phyloP scores from a whole-genome alignment of 2,329 filamentous ascomycete species.

The Tricladium varicosporioides region DNA sequence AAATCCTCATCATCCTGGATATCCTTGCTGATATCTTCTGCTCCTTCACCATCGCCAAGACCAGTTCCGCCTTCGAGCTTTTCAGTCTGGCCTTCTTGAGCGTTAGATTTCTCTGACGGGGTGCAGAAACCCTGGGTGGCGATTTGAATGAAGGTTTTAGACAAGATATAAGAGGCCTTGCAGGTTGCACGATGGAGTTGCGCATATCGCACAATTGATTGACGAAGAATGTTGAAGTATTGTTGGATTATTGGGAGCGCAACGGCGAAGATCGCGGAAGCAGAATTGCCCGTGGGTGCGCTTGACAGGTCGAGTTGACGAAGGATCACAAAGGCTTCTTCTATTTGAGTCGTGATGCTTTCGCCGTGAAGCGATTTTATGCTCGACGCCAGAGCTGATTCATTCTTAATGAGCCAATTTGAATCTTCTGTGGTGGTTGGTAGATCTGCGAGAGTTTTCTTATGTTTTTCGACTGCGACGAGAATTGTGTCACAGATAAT shows the following conservation, averaged over 20 bases:
- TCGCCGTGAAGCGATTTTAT: conserved; percentile 30
- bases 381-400: conserved; percentile 19
- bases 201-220: conserved; percentile 56
- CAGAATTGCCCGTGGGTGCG: conserved; percentile 41
- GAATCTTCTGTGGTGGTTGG: conserved; percentile 59
- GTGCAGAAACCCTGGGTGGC: conserved; percentile 87
- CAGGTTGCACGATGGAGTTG: conserved; percentile 68
- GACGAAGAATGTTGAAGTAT: conserved; percentile 62
- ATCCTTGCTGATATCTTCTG: conserved; percentile 97
- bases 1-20: conserved; percentile 92
- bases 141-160: conserved; percentile 75
- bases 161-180: conserved; percentile 72
- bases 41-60: conserved; percentile 90
- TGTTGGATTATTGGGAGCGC: conserved; percentile 71
- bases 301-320: conserved; percentile 44
- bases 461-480: conserved; percentile 73
- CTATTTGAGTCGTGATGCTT: conserved; percentile 36
- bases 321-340: conserved; percentile 44
- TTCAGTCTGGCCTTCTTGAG: conserved; percentile 66
- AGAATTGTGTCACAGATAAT: conserved; percentile 72
- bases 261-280: conserved; percentile 57
- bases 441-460: conserved; percentile 51
- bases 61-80: conserved; percentile 90
- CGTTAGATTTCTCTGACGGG: conserved; percentile 75
- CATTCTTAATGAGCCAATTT: conserved; percentile 56